A percentile compares a stretch with the other conserved stretches of the same genome.
phyloP scores from a whole-genome alignment of 495 filamentous ascomycete species.

The Amphirosellinia nigrospora region DNA sequence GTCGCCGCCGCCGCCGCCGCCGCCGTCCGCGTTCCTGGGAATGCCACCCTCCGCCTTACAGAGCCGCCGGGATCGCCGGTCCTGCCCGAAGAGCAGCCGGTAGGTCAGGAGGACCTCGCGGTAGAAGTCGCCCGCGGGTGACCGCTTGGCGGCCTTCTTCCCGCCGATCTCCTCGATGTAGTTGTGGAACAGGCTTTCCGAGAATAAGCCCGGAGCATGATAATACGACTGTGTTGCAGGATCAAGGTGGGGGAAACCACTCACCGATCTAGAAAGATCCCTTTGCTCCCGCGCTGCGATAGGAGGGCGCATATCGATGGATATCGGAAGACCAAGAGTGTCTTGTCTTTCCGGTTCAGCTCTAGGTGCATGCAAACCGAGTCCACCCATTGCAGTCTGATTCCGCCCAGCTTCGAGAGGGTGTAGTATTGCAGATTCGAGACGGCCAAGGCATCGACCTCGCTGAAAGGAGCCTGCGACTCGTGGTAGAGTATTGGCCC shows the following conservation, averaged over 20 bases:
- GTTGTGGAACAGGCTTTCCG: too few relatives aligned
- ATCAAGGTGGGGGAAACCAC: neutral
- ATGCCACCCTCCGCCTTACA: neutral
- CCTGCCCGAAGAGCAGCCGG: neutral
- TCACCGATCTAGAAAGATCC: neutral
- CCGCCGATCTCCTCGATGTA: too few relatives aligned
- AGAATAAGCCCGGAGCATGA: too few relatives aligned
- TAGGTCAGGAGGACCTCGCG: neutral
- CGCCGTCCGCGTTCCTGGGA: neutral
- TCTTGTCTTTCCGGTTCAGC: neutral
- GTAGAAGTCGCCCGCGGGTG: neutral
- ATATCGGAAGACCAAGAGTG: neutral
- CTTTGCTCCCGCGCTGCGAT: neutral
- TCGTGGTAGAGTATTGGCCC: too few relatives aligned
- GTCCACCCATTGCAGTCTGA: neutral
- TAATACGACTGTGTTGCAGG: neutral
- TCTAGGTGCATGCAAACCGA: neutral
- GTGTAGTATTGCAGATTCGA: neutral
- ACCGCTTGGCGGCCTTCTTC: too few relatives aligned
- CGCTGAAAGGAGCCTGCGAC: too few relatives aligned
- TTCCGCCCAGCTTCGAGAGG: neutral
- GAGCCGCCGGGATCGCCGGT: neutral
- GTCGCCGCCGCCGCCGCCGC: too few relatives aligned
- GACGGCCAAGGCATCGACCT: too few relatives aligned
- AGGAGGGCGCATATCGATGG: neutral